These are phyloP conservation scores for Epichloe baconii DNA, from an alignment of 2,329 filamentous ascomycete species.

Conservation along the genomic window DNA sequence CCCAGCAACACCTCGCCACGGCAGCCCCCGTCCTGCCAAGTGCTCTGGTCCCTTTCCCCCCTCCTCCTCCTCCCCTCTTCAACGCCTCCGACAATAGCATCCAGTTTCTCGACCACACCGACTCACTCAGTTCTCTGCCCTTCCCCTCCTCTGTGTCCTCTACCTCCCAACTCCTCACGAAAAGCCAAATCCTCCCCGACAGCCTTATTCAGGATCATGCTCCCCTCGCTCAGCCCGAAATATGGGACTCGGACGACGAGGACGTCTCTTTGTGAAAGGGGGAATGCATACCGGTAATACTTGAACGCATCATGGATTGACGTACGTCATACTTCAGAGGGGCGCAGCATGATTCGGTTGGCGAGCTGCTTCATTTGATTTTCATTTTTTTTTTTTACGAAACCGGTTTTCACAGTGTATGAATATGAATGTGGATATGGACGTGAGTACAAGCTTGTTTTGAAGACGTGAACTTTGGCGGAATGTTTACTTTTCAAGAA, in stretches of 20 bases:
- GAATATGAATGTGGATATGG: too few relatives aligned
- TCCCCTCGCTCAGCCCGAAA: constrained; percentile 17
- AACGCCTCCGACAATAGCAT: constrained; percentile 14
- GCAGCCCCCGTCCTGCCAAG: not conserved
- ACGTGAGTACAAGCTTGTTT: too few relatives aligned
- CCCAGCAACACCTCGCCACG: not conserved
- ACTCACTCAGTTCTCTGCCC: constrained; percentile 8
- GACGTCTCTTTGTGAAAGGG: constrained; percentile 10
- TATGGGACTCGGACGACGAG: constrained; percentile 26
- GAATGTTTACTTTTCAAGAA: too few relatives aligned
- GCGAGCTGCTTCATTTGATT: not conserved
- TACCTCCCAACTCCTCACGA: constrained; percentile 34
- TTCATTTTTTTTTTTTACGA: too few relatives aligned
- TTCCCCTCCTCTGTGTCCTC: constrained; percentile 9
- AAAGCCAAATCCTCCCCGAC: constrained; percentile 40
- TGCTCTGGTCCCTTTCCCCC: not conserved
- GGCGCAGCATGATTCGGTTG: not conserved
- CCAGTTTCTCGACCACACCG: constrained; percentile 14
- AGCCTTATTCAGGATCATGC: constrained; percentile 27
- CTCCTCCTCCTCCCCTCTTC: constrained; percentile 7
- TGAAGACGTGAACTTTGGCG: too few relatives aligned
- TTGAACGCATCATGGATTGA: too few relatives aligned
- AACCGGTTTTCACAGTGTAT: too few relatives aligned
- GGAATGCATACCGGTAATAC: too few relatives aligned
- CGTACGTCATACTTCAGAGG: too few relatives aligned